phyloP scores from a whole-genome alignment of 2,329 filamentous ascomycete genomes.

The Xylariaceae sp. region DNA sequence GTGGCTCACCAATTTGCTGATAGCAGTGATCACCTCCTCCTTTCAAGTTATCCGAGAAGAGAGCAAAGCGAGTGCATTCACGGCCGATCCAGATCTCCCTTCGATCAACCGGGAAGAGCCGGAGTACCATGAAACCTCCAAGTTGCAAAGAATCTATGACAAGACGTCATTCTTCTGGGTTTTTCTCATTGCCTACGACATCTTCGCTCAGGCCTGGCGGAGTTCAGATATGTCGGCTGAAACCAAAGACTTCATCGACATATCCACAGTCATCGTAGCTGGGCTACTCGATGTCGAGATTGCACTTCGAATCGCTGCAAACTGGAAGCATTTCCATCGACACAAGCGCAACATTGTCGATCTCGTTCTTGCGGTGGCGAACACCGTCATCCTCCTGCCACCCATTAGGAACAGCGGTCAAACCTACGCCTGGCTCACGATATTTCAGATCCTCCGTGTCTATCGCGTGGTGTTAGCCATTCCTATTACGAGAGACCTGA shows the following conservation, averaged over 20 bases:
- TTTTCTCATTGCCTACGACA: constrained; percentile 68
- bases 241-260: constrained; percentile 61
- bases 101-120: constrained; percentile 36
- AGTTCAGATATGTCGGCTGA: constrained; percentile 67
- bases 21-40: constrained; percentile 96
- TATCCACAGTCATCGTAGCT: constrained; percentile 70
- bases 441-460: constrained; percentile 88
- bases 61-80: constrained; percentile 89
- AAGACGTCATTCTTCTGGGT: constrained; percentile 77
- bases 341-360: constrained; percentile 75
- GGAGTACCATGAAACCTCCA: constrained; percentile 38
- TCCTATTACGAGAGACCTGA: constrained; percentile 78
- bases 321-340: constrained; percentile 76
- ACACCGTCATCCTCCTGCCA: constrained; percentile 79
- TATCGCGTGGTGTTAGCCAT: constrained; percentile 91
- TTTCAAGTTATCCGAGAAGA: constrained; percentile 98
- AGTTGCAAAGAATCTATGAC: constrained; percentile 66
- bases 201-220: constrained; percentile 72
- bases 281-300: constrained; percentile 78
- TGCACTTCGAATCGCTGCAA: constrained; percentile 65
- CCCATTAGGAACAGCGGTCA: constrained; percentile 66
- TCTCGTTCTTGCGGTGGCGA: constrained; percentile 71
- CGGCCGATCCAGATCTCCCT: constrained; percentile 57
- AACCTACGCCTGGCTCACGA: constrained; percentile 78
- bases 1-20: constrained; percentile 90